A percentile compares a stretch with the other conserved stretches of the same genome.
These are phyloP conservation scores for Talaromyces albobiverticillius DNA, from an alignment of 2,329 filamentous ascomycete species.

Conservation along the genomic window DNA sequence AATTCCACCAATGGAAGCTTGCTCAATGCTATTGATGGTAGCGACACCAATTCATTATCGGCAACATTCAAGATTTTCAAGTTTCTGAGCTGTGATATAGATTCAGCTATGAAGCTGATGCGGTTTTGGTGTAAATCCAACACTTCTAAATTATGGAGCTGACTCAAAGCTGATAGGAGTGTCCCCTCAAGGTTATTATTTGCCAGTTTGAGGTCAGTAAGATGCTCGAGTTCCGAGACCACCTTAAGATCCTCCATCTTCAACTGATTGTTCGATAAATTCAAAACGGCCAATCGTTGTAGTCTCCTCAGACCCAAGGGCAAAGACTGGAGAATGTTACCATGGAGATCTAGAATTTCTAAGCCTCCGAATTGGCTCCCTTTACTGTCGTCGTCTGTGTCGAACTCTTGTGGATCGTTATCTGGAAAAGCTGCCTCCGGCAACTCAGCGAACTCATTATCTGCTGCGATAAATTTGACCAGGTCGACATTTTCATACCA, in stretches of 20 bases:
- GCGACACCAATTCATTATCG: conserved; percentile 69
- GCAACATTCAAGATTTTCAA: conserved; percentile 76
- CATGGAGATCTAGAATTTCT: conserved; percentile 80
- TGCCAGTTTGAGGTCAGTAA: conserved; percentile 78
- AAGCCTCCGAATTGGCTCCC: conserved; percentile 78
- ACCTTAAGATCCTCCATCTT: conserved; percentile 68
- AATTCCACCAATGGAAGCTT: conserved; percentile 71
- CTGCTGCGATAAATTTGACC: conserved; percentile 77
- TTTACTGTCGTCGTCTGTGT: conserved; percentile 63
- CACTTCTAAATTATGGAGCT: conserved; percentile 68
- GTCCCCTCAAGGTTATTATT: conserved; percentile 71
- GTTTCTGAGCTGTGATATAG: conserved; percentile 63
- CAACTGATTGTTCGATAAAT: conserved; percentile 81
- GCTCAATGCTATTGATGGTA: conserved; percentile 69
- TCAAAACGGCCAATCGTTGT: conserved; percentile 72
- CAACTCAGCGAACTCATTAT: conserved; percentile 79
- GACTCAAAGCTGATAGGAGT: conserved; percentile 61
- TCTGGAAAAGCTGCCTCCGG: conserved; percentile 79
- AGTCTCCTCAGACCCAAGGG: conserved; percentile 75
- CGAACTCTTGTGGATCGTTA: conserved; percentile 51
- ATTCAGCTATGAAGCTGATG: conserved; percentile 66
- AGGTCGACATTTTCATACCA: conserved; percentile 95
- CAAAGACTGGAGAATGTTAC: conserved; percentile 70
- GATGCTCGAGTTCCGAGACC: conserved; percentile 66
- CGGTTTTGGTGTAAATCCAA: conserved; percentile 81